Evolutionary conservation across 148 eudicot genomes (phyloP).

Genomic region (Camellia granthamiana): DNA sequence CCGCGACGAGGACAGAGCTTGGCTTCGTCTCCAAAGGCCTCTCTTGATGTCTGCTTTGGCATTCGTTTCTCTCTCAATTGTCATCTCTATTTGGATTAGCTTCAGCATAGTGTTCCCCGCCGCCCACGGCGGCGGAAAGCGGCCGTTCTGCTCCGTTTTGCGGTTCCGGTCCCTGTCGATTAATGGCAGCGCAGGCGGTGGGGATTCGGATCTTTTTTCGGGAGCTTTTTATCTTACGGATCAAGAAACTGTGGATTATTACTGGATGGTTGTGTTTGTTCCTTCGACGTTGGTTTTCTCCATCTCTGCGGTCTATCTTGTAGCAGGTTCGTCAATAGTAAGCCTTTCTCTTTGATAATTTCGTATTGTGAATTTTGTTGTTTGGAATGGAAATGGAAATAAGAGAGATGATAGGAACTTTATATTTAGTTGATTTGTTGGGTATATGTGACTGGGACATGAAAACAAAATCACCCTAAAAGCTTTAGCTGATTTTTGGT

Average conservation of each 20-base stretch:
- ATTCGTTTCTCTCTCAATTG: slow-evolving; percentile 40
- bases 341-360: slow-evolving; percentile 4
- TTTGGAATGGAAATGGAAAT: background rate
- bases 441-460: background rate
- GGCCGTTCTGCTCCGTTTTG: slow-evolving; percentile 62
- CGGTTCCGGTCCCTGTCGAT: slow-evolving; percentile 54
- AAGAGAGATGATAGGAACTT: background rate
- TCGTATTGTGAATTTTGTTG: background rate
- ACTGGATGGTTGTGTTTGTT: slow-evolving; percentile 69
- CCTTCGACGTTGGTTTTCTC: slow-evolving; percentile 56
- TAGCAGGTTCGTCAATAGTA: slow-evolving; percentile 49
- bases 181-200: slow-evolving; percentile 28
- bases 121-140: slow-evolving; percentile 26
- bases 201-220: slow-evolving; percentile 48
- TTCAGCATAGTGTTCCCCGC: slow-evolving; percentile 67
- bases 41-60: slow-evolving; percentile 19
- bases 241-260: slow-evolving; percentile 85
- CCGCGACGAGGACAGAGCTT: slow-evolving; percentile 74
- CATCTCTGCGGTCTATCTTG: slow-evolving; percentile 47
- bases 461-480: background rate
- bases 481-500: background rate
- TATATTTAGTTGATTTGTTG: background rate
- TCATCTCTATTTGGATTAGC: slow-evolving; percentile 54
- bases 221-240: slow-evolving; percentile 83
- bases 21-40: slow-evolving; percentile 55